Conservation (phyloP, 352 stramenopile species). For the Globisporangium paroecandrum region DNA sequence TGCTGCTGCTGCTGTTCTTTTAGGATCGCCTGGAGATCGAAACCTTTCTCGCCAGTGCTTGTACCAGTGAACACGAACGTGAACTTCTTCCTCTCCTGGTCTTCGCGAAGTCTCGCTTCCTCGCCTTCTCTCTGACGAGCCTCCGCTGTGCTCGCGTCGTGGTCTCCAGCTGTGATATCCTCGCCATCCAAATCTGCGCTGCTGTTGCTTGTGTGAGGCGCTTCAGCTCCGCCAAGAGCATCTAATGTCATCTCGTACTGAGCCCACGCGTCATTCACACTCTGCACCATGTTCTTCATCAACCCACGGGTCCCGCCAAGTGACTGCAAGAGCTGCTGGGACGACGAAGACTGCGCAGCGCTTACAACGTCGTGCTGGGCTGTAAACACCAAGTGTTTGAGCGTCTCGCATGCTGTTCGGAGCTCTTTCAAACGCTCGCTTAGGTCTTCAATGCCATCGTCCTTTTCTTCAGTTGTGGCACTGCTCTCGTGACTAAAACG, state of each 20-base stretch:
- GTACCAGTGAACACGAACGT: slow-evolving; percentile 72
- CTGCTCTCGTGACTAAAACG: neutral
- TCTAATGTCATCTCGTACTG: slow-evolving; percentile 16
- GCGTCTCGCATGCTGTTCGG: slow-evolving; percentile 45
- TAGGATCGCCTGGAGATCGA: slow-evolving; percentile 52
- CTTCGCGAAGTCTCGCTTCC: neutral
- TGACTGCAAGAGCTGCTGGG: slow-evolving; percentile 1
- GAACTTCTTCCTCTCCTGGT: slow-evolving; percentile 9
- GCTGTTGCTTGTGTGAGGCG: neutral
- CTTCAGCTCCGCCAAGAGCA: neutral
- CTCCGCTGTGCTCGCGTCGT: neutral
- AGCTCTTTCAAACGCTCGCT: slow-evolving; percentile 31
- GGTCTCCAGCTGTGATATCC: slow-evolving; percentile 4
- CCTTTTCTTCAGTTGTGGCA: neutral
- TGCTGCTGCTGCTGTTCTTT: slow-evolving; percentile 29
- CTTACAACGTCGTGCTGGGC: slow-evolving; percentile 37
- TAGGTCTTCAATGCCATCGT: neutral
- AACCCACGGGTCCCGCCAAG: slow-evolving; percentile 12
- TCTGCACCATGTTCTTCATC: slow-evolving; percentile 23
- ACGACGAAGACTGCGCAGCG: neutral
- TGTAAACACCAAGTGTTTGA: slow-evolving; percentile 38
- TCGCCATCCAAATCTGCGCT: neutral
- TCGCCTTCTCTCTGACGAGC: neutral
- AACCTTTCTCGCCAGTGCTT: slow-evolving; percentile 61
- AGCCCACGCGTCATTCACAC: slow-evolving; percentile 20